These are phyloP conservation scores for Linum trigynum DNA, from an alignment of 345 rosid genomes.

Conservation along the genomic window DNA sequence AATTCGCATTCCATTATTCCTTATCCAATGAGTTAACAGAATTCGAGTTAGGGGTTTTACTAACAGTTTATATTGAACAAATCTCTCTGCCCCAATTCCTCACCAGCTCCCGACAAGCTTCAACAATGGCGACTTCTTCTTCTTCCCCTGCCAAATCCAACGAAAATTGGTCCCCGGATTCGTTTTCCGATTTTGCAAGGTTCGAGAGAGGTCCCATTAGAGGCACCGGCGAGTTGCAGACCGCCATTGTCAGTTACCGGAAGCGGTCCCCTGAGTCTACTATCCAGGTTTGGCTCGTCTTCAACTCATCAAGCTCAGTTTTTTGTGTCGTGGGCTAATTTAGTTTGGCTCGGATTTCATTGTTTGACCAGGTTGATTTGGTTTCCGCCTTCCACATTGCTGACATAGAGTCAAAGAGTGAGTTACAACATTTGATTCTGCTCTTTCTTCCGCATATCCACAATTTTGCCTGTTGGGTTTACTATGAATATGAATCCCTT, in stretches of 20 bases:
- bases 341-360: background rate
- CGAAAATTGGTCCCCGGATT: constrained; percentile 45
- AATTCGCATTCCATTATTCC: too few relatives aligned
- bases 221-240: constrained; percentile 56
- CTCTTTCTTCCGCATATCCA: background rate
- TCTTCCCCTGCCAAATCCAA: background rate
- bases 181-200: constrained; percentile 80
- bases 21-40: too few relatives aligned
- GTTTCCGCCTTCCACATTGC: constrained; percentile 90
- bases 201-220: constrained; percentile 36
- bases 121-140: background rate
- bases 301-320: background rate
- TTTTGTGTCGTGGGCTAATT: background rate
- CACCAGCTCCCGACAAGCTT: background rate
- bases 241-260: constrained; percentile 68
- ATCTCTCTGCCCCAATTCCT: background rate
- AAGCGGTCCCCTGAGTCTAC: constrained; percentile 79
- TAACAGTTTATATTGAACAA: too few relatives aligned
- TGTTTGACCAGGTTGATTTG: constrained; percentile 62
- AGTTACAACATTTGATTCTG: constrained; percentile 4
- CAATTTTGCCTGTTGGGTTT: background rate
- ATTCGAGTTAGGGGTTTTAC: too few relatives aligned
- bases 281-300: constrained; percentile 21
- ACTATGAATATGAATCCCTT: background rate
- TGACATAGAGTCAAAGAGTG: constrained; percentile 89